phyloP scores from a whole-genome alignment of 495 filamentous ascomycete genomes.

The Choiromyces venosus region DNA sequence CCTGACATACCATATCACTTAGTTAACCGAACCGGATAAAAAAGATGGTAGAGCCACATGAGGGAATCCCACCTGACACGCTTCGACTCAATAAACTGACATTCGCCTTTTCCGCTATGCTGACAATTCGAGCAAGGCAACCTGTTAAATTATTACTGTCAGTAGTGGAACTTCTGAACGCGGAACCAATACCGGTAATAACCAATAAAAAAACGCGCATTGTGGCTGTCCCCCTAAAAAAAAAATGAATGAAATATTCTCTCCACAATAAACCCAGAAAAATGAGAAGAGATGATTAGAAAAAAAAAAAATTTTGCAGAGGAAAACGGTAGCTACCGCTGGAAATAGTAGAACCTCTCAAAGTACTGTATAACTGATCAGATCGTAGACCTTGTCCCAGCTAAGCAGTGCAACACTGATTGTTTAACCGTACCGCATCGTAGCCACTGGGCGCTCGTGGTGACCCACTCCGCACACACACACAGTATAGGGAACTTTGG shows the following conservation, averaged over 20 bases:
- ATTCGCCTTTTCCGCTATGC: constrained; percentile 23
- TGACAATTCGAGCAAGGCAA: constrained; percentile 30
- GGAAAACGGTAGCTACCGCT: neutral
- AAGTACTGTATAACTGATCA: neutral
- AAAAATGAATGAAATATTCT: too few relatives aligned
- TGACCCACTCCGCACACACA: neutral
- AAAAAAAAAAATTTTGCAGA: neutral
- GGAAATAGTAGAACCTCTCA: neutral
- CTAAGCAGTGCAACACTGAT: neutral
- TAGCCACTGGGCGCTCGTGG: neutral
- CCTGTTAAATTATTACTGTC: neutral
- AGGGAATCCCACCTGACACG: constrained; percentile 17
- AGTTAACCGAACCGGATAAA: neutral
- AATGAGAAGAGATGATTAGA: too few relatives aligned
- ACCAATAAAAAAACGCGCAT: neutral
- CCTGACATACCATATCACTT: constrained; percentile 4
- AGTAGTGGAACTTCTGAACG: neutral
- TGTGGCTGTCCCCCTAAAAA: neutral
- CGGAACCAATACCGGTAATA: neutral
- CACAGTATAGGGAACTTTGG: neutral
- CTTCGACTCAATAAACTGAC: constrained; percentile 28
- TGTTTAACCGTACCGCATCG: neutral
- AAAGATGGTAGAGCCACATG: neutral
- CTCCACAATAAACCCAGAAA: too few relatives aligned
- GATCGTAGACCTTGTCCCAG: neutral